Conservation (phyloP, 192 early-diverging fungal genomes). For the Podochytrium sp. region DNA sequence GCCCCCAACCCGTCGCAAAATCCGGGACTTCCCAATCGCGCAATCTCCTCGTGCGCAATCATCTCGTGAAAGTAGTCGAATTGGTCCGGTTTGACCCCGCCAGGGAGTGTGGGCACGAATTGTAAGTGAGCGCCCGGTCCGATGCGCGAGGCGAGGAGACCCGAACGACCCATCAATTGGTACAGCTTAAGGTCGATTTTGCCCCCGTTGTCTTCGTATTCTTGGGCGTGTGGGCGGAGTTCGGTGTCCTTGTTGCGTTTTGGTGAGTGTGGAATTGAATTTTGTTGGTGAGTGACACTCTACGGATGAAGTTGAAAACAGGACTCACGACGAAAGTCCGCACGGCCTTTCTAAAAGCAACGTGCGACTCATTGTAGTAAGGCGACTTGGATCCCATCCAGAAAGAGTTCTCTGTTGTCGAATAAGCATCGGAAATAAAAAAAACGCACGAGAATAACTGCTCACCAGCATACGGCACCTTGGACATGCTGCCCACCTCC, state of each 20-base stretch:
- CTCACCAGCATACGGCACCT: constrained; percentile 17
- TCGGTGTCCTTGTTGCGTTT: constrained; percentile 1
- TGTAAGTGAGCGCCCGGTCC: constrained; percentile 55
- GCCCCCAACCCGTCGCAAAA: constrained; percentile 35
- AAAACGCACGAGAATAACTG: neutral
- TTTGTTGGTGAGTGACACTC: too few species aligned
- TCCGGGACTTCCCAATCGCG: constrained; percentile 40
- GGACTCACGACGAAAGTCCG: constrained; percentile 41
- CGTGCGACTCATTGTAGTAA: constrained; percentile 52
- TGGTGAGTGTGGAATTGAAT: neutral
- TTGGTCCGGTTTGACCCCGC: constrained; percentile 56
- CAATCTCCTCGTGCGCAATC: constrained; percentile 51
- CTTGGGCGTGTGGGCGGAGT: constrained; percentile 22
- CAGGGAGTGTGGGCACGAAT: constrained; percentile 38
- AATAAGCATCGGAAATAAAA: neutral
- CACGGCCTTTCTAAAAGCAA: constrained; percentile 43
- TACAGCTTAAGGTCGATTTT: constrained; percentile 31
- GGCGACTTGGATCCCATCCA: constrained; percentile 35
- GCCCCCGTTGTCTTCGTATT: constrained; percentile 22
- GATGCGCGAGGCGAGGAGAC: constrained; percentile 46
- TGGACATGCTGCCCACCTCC: constrained; percentile 29
- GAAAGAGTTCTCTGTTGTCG: constrained; percentile 25
- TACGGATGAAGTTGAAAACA: too few species aligned
- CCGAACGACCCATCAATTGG: constrained; percentile 48
- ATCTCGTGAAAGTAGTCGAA: constrained; percentile 58